These are phyloP conservation scores for Clonostachys chloroleuca DNA, from an alignment of 2,329 filamentous ascomycete genomes.

Conservation along the genomic window DNA sequence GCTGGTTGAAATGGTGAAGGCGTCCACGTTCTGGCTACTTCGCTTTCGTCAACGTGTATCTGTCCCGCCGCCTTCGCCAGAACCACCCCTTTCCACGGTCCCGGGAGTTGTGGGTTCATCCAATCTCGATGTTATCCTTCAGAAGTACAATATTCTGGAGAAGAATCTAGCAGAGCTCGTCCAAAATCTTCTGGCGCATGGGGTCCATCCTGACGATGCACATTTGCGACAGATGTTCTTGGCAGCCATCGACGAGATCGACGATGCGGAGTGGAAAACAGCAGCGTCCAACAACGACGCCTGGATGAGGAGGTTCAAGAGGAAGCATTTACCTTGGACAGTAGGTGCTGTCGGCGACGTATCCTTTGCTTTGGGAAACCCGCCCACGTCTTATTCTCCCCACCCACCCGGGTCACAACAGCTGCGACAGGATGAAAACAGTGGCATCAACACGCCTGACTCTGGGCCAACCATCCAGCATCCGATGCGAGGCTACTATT, in stretches of 20 bases:
- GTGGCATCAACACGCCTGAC: not conserved
- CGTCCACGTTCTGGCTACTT: slow-evolving; percentile 10
- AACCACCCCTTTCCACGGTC: not conserved
- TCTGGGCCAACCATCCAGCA: not conserved
- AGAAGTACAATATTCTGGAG: slow-evolving; percentile 11
- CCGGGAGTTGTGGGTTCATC: not conserved
- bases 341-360: not conserved
- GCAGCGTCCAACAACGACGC: slow-evolving; percentile 11
- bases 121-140: slow-evolving; percentile 7
- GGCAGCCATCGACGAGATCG: slow-evolving; percentile 10
- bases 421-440: not conserved
- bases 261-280: slow-evolving; percentile 6
- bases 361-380: not conserved
- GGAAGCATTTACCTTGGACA: slow-evolving; percentile 7
- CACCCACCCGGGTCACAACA: not conserved
- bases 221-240: slow-evolving; percentile 11
- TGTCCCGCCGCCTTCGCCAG: slow-evolving; percentile 6
- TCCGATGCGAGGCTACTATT: slow-evolving; percentile 6
- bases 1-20: slow-evolving; percentile 11
- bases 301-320: slow-evolving; percentile 12
- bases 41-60: slow-evolving; percentile 5
- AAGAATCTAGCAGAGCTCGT: slow-evolving; percentile 9
- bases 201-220: slow-evolving; percentile 9
- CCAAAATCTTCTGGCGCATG: slow-evolving; percentile 7
- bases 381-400: not conserved